phyloP scores from a whole-genome alignment of 192 early-diverging fungal genomes.

The Gaertneriomyces semiglobifer region DNA sequence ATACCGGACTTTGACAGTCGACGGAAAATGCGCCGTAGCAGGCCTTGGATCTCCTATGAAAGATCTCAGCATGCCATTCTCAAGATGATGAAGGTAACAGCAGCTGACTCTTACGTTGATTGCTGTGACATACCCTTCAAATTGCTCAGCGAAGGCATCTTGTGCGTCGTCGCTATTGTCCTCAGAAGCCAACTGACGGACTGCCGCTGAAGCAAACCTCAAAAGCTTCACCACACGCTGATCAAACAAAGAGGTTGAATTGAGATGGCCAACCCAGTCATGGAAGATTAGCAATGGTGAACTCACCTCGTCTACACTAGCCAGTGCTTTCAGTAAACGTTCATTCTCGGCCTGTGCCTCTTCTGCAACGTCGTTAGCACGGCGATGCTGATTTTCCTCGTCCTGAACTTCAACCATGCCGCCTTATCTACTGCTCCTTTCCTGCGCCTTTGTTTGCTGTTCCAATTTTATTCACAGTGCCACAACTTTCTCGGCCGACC shows the following conservation, averaged over 20 bases:
- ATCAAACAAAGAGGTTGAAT: not conserved
- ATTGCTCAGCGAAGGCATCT: slow-evolving; percentile 1
- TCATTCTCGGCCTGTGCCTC: slow-evolving; percentile 13
- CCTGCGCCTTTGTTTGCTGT: too few species aligned
- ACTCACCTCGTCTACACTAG: slow-evolving; percentile 4
- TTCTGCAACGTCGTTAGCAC: too few species aligned
- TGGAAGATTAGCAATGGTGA: not conserved
- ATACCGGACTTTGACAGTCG: slow-evolving; percentile 8
- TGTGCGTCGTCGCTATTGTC: not conserved
- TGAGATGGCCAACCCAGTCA: not conserved
- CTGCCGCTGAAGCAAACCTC: not conserved
- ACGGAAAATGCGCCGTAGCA: slow-evolving; percentile 8
- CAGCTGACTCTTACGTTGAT: slow-evolving; percentile 1
- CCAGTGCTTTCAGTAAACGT: not conserved
- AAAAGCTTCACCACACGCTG: not conserved
- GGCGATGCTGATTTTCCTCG: too few species aligned
- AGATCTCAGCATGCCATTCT: not conserved
- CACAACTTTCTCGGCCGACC: too few species aligned
- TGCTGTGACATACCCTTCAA: not conserved
- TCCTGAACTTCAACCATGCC: too few species aligned
- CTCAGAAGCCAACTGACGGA: not conserved
- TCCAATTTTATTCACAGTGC: too few species aligned
- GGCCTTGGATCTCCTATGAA: not conserved
- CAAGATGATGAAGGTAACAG: not conserved
- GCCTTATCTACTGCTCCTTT: too few species aligned